Conservation (phyloP, 768 basidiomycete genomes). For the Flagelloscypha sp. region DNA sequence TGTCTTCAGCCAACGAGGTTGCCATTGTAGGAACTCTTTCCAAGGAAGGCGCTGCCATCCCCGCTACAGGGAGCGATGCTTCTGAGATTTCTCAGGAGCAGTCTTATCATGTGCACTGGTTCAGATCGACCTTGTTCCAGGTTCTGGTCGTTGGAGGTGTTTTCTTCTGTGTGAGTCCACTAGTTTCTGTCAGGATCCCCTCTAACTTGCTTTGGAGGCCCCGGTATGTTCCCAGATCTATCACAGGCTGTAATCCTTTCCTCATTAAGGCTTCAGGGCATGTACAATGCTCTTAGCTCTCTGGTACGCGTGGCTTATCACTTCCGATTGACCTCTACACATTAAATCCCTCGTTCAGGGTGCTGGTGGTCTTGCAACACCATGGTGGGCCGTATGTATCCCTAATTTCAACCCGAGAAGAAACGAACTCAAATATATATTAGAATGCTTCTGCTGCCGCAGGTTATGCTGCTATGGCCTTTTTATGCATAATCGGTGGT, state of each 20-base stretch:
- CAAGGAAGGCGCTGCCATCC: too few relatives aligned
- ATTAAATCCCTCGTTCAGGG: too few relatives aligned
- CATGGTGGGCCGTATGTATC: constrained; percentile 17
- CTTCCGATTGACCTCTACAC: too few relatives aligned
- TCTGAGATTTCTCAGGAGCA: too few relatives aligned
- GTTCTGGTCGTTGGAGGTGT: constrained; percentile 25
- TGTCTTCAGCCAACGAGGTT: too few relatives aligned
- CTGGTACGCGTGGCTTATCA: too few relatives aligned
- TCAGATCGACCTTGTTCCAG: constrained; percentile 22
- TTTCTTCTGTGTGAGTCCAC: constrained; percentile 19
- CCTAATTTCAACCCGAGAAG: too few relatives aligned
- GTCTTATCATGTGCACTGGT: constrained; percentile 23
- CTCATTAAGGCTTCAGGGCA: constrained; percentile 12
- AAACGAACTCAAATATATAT: constrained; percentile 9
- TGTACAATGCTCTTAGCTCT: constrained; percentile 25
- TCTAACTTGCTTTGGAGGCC: constrained; percentile 12
- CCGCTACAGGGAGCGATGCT: constrained; percentile 9
- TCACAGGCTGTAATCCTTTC: neutral
- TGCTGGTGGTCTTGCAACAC: constrained; percentile 24
- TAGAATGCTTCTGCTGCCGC: constrained; percentile 24
- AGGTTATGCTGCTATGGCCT: constrained; percentile 23
- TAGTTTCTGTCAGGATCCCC: constrained; percentile 1
- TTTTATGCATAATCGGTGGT: constrained; percentile 22
- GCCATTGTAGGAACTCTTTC: too few relatives aligned
- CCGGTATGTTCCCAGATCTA: constrained; percentile 12